Conservation (phyloP, 768 basidiomycete genomes). For the Leccinum obscurum region DNA sequence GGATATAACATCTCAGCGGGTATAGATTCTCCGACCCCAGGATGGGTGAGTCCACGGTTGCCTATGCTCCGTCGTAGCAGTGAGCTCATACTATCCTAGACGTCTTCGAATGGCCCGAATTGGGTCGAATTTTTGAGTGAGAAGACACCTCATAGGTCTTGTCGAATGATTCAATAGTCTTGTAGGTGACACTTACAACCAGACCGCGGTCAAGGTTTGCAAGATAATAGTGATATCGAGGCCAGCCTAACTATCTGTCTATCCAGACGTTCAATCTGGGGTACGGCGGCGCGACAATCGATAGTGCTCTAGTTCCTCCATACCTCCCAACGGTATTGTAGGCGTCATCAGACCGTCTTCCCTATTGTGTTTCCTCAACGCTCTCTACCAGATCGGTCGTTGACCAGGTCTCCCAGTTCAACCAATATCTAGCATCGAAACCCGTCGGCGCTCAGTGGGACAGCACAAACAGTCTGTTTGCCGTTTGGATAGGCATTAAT, state of each 20-base stretch:
- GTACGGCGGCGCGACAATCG: constrained; percentile 66
- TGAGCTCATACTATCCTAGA: constrained; percentile 34
- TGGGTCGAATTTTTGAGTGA: constrained; percentile 58
- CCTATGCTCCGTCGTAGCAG: neutral
- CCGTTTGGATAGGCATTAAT: constrained; percentile 73
- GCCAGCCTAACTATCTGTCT: neutral
- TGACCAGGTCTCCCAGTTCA: constrained; percentile 64
- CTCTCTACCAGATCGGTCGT: constrained; percentile 25
- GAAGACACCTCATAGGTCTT: constrained; percentile 4
- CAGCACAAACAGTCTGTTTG: constrained; percentile 56
- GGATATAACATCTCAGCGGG: constrained; percentile 62
- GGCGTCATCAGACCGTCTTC: constrained; percentile 28
- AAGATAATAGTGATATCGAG: neutral
- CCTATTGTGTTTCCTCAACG: neutral
- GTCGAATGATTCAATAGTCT: constrained; percentile 6
- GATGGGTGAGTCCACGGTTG: constrained; percentile 37
- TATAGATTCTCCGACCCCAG: constrained; percentile 50
- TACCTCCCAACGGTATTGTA: constrained; percentile 52
- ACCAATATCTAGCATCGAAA: constrained; percentile 45
- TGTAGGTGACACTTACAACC: constrained; percentile 53
- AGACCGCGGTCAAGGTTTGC: constrained; percentile 49
- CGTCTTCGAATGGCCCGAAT: constrained; percentile 63
- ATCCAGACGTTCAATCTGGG: constrained; percentile 63
- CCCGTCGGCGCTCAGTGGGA: constrained; percentile 57
- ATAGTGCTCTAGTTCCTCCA: constrained; percentile 55